phyloP scores from a whole-genome alignment of 495 filamentous ascomycete species.

The Peziza echinospora region DNA sequence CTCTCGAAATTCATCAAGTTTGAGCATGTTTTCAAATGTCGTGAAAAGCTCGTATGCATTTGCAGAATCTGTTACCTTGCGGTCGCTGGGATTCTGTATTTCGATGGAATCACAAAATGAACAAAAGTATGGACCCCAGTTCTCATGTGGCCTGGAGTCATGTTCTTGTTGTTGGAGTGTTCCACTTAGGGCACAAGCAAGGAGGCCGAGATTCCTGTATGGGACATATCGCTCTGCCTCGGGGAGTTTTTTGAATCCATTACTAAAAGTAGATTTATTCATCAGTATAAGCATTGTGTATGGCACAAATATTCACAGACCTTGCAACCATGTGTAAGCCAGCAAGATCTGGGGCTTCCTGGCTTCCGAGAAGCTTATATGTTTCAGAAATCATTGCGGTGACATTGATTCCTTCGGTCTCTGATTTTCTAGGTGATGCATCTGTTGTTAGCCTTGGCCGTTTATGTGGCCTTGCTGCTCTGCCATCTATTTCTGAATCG shows the following conservation, averaged over 20 bases:
- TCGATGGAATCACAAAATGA: slow-evolving; percentile 22
- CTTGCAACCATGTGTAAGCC: slow-evolving; percentile 8
- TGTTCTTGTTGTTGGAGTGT: slow-evolving; percentile 15
- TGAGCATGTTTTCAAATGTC: slow-evolving; percentile 35
- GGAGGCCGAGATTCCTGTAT: slow-evolving; percentile 21
- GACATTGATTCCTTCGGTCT: slow-evolving; percentile 7
- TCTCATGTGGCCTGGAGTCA: slow-evolving; percentile 7
- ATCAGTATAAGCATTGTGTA: not conserved
- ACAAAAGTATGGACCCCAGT: slow-evolving; percentile 12
- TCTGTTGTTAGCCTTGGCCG: slow-evolving; percentile 9
- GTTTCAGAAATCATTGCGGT: slow-evolving; percentile 2
- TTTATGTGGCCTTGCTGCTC: slow-evolving; percentile 1
- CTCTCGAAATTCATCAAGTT: slow-evolving; percentile 34
- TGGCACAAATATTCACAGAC: not conserved
- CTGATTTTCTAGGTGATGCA: slow-evolving; percentile 8
- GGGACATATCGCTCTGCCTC: slow-evolving; percentile 12
- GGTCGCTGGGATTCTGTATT: slow-evolving; percentile 14
- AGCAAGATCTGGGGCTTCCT: slow-evolving; percentile 5
- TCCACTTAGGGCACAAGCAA: slow-evolving; percentile 26
- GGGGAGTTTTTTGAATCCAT: slow-evolving; percentile 11
- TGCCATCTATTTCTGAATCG: not conserved
- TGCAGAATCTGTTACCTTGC: slow-evolving; percentile 8
- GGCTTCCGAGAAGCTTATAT: slow-evolving; percentile 9
- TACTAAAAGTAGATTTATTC: no score
- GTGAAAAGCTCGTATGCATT: slow-evolving; percentile 25